Evolutionary conservation across 225 moss, liverwort and hornwort genomes (phyloP), one percentile per base, ranked within the genome.

Genomic region (Anthoceros angustus): DNA sequence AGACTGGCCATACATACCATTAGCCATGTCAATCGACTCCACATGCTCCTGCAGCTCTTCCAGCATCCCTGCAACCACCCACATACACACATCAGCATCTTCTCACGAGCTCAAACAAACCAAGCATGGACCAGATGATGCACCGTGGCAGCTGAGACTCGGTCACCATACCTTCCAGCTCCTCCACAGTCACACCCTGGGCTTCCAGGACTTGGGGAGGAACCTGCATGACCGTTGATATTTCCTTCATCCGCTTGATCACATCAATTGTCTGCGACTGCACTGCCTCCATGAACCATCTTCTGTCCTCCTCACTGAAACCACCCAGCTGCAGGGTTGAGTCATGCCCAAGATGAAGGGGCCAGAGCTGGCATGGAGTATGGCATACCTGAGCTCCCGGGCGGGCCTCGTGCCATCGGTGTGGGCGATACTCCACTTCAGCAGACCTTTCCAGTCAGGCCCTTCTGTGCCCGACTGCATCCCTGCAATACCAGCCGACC

Each of bases 1-100:
- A n/a, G 18, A 40, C 24, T 32, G n/a, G 41, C 9, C 16, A 10
- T 11, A 38, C 67, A 40, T 77, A 88, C 92, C 93, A 67, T 83
- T 88, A 12, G 90, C 94, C 90, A 85, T 85, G 60, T 91, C 94
- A 42, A 95, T 95, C n/a, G 90, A 91, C 72, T 95, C 94, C 61
- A 95, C 90, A 67, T 91, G 85, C 73, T 91, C 90, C 71, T 95
- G 90, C 66, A 95, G 82, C 75, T 95, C 94, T 80, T 86, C 94
- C 55, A 95, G 80, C 94, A 95, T 86, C 63, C 84, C 92, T 88
- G 86, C 73, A 75, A 45, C 32, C 46, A 66, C 12, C 43, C 0
- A 65, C 40, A 12, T 21, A 16, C 40, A 25, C 0, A 49, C 12
- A 20, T n/a, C 16, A 60, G 18, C 7, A 41, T 20, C 9, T 63